Evolutionary conservation across 75 land plant species (phyloP).

Genomic region (Picea sitchensis): DNA sequence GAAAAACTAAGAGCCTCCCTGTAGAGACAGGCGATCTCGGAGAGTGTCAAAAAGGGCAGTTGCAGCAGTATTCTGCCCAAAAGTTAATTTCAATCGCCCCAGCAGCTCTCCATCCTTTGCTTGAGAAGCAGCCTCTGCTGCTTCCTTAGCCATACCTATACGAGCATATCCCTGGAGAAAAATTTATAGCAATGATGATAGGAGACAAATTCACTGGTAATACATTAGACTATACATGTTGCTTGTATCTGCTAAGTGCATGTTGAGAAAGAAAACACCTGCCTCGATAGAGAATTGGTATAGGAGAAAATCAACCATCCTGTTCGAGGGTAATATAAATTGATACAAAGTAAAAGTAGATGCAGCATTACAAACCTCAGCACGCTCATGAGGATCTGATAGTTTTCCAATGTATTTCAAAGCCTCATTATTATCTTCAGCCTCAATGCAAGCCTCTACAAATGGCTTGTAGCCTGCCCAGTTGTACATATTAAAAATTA

Average conservation of each 20-base stretch:
- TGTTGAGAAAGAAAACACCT: neutral
- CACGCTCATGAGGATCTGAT: conserved; percentile 80
- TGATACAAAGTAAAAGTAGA: neutral
- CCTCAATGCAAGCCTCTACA: conserved; percentile 97
- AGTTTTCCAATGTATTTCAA: conserved; percentile 93
- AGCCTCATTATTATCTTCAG: conserved; percentile 81
- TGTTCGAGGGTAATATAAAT: neutral
- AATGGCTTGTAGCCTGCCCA: conserved; percentile 85
- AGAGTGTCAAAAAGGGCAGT: conserved; percentile 83
- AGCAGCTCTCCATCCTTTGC: conserved; percentile 89
- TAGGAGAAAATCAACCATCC: neutral
- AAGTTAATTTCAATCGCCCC: conserved; percentile 75
- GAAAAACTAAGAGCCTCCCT: too few relatives aligned
- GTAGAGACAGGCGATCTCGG: conserved; percentile 67
- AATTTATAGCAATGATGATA: conserved; percentile 10
- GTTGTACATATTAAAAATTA: neutral
- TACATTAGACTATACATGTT: neutral
- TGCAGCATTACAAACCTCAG: conserved; percentile 64
- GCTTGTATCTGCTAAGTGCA: neutral
- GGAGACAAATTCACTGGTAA: neutral
- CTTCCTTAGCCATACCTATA: conserved; percentile 98
- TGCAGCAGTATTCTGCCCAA: conserved; percentile 86
- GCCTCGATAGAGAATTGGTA: neutral
- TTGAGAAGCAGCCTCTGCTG: conserved; percentile 95
- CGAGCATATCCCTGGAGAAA: conserved; percentile 79